Base-by-base conservation (phyloP, 2,329 filamentous ascomycete species). In the Didymella pinodella region DNA sequence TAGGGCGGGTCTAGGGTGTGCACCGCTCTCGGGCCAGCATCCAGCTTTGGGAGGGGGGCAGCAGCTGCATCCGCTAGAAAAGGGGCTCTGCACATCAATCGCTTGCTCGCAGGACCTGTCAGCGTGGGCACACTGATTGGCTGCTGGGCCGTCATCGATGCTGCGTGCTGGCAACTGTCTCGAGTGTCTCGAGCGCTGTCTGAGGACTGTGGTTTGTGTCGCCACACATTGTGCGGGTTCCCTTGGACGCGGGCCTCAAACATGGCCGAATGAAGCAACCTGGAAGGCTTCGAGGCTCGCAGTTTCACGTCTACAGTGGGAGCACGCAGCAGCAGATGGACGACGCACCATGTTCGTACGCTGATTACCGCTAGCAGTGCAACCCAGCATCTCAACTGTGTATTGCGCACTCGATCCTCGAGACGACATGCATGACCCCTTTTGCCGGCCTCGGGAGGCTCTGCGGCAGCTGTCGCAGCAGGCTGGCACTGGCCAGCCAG, bases 101-200 rank as follows among this genome's bases (percentile, higher is more conserved):
- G 57, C 57, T 31, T 41, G 20, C 38, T 38, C 46, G 41, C 34
- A 38, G 46, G 31, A 28, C 54, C 32, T 52, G 54, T 29, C 52
- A 36, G 58, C 65, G 68, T 70, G 69, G 63, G 46, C 53, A 54
- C 56, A 51, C 52, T 62, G 56, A 71, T 69, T 72, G 70, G 70
- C 53, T 57, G 53, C 56, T 18, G 53, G 22, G 20, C 4, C 40
- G 16, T 36, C 14, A 28, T 44, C 41, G 25, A 16, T 12, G 41
- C 22, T 22, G 40, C 40, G 20, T 46, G 44, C 29, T 46, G 50
- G 32, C 25, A 29, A 31, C 49, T 59, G 56, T 59, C 40, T 59
- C 49, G 56, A 58, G 50, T 54, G 56, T 58, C 46, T 58, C 44
- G 56, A 46, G 56, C 51, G 56, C 50, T 59, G 56, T 31, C 34